Evolutionary conservation across 352 stramenopile genomes (phyloP).

Genomic region (Phytophthora europaea): DNA sequence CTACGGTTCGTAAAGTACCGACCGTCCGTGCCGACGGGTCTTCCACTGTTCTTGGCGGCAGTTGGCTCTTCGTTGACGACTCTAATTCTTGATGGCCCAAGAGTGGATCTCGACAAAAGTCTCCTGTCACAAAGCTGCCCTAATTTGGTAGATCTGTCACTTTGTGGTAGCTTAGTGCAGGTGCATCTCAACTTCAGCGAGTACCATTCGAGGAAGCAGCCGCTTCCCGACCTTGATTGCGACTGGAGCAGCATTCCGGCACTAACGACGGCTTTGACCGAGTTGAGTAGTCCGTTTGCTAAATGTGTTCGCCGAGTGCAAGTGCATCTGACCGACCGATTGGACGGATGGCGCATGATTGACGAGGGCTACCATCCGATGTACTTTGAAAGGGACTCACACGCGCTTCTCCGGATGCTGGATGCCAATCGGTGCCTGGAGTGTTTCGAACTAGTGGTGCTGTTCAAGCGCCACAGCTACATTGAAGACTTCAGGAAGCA

Average conservation of each 20-base stretch:
- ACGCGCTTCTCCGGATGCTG: neutral
- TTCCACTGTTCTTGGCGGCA: neutral
- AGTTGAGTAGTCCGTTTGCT: neutral
- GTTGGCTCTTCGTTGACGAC: conserved; percentile 1
- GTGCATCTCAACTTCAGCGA: conserved; percentile 1
- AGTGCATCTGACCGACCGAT: neutral
- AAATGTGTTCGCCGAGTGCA: neutral
- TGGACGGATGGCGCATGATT: no score
- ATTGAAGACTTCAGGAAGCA: neutral
- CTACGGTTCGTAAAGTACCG: neutral
- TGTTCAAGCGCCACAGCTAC: neutral
- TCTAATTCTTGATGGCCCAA: neutral
- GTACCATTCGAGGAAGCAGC: neutral
- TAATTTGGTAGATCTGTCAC: neutral
- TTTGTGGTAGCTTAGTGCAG: neutral
- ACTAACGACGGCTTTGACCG: neutral
- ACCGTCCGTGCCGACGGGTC: neutral
- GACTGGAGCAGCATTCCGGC: neutral
- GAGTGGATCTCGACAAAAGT: neutral
- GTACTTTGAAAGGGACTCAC: neutral
- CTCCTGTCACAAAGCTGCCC: neutral
- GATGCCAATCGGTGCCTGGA: neutral
- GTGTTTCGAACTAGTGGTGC: neutral
- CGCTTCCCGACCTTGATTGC: neutral
- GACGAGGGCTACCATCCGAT: no score